These are phyloP conservation scores for Tylopilus sp. DNA, from an alignment of 768 basidiomycete species.

Conservation along the genomic window DNA sequence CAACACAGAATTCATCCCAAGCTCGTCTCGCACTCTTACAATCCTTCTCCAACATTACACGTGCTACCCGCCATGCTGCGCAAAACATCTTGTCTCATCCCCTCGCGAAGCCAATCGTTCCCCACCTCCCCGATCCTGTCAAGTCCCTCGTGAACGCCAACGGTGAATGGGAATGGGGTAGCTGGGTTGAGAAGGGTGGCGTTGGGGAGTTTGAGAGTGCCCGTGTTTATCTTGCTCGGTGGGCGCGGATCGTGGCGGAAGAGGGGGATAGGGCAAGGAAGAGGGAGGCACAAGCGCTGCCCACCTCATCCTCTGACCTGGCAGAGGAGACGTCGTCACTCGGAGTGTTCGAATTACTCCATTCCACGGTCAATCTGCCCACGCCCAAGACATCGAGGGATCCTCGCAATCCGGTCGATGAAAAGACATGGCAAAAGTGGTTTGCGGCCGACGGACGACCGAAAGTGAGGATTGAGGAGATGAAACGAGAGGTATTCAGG, in stretches of 20 bases:
- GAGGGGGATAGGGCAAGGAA: slow-evolving; percentile 90
- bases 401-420: slow-evolving; percentile 73
- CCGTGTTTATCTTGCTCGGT: slow-evolving; percentile 90
- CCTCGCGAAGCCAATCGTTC: slow-evolving; percentile 91
- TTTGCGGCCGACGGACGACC: slow-evolving; percentile 71
- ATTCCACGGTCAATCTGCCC: slow-evolving; percentile 75
- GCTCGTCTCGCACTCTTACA: slow-evolving; percentile 83
- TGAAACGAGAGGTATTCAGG: slow-evolving; percentile 75
- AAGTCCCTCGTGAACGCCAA: slow-evolving; percentile 84
- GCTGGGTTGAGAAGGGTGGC: slow-evolving; percentile 89
- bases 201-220: slow-evolving; percentile 97
- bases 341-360: slow-evolving; percentile 85
- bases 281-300: slow-evolving; percentile 70
- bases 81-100: slow-evolving; percentile 95
- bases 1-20: slow-evolving; percentile 56
- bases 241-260: slow-evolving; percentile 97
- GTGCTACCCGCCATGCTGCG: slow-evolving; percentile 88
- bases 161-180: slow-evolving; percentile 91
- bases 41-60: slow-evolving; percentile 91
- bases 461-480: slow-evolving; percentile 59
- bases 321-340: slow-evolving; percentile 68
- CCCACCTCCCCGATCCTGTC: slow-evolving; percentile 94
- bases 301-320: slow-evolving; percentile 45
- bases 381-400: slow-evolving; percentile 81
- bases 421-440: slow-evolving; percentile 72